A percentile compares a stretch with the other conserved stretches of the same genome.
phyloP scores from a whole-genome alignment of 2,329 filamentous ascomycete genomes.

The Chalara sp. region DNA sequence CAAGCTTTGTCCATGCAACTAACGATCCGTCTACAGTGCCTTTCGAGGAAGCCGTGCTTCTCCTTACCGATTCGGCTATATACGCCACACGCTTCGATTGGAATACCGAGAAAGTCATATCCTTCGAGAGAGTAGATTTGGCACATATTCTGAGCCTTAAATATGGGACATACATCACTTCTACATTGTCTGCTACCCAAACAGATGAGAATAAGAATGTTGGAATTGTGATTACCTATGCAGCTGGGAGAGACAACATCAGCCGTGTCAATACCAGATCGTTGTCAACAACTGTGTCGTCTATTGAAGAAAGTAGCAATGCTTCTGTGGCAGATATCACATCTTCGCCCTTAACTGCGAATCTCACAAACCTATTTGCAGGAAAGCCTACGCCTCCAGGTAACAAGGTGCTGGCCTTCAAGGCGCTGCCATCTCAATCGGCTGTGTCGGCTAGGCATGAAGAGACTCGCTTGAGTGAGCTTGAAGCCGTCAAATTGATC shows the following conservation, averaged over 20 bases:
- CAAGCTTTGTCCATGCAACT: no score
- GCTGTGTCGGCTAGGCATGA: constrained; percentile 26
- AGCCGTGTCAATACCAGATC: constrained; percentile 81
- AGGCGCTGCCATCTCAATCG: constrained; percentile 43
- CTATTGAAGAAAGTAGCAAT: constrained; percentile 11
- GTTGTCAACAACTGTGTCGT: constrained; percentile 46
- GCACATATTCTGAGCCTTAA: constrained; percentile 66
- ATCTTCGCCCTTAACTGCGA: constrained; percentile 4
- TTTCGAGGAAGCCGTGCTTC: constrained; percentile 81
- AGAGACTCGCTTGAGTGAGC: constrained; percentile 9
- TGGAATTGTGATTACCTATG: constrained; percentile 75
- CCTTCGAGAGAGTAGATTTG: constrained; percentile 81
- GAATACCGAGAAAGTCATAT: constrained; percentile 89
- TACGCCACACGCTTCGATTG: constrained; percentile 93
- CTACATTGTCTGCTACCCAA: constrained; percentile 71
- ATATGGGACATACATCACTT: constrained; percentile 85
- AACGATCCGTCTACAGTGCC: constrained; percentile 31
- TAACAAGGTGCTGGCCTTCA: constrained; percentile 43
- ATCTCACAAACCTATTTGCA: constrained; percentile 11
- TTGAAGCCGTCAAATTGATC: constrained; percentile 37
- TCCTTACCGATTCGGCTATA: constrained; percentile 77
- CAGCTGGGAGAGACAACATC: constrained; percentile 62
- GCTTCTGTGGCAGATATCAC: constrained; percentile 7
- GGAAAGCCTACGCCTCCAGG: constrained; percentile 8
- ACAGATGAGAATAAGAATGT: constrained; percentile 74